Evolutionary conservation across 139 green algal genomes (phyloP).

Genomic region (Chlamydomonas applanata): DNA sequence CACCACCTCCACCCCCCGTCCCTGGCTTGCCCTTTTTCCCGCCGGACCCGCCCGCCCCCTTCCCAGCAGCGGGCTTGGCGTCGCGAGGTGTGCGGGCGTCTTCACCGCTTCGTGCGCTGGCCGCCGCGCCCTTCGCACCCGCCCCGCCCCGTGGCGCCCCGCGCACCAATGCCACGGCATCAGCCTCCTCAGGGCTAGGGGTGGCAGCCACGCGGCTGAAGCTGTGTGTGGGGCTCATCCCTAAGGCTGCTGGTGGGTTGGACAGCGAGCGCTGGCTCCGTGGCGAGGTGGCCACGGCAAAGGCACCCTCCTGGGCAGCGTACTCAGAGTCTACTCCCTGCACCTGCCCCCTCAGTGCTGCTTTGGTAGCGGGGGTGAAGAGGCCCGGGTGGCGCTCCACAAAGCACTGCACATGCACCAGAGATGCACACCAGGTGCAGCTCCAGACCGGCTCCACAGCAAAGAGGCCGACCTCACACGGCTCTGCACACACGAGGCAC

Average conservation of each 20-base stretch:
- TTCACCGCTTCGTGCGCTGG: too few relatives aligned
- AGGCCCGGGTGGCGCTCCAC: constrained; percentile 24
- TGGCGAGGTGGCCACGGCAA: not conserved
- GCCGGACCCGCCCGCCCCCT: too few relatives aligned
- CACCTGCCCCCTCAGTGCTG: constrained; percentile 17
- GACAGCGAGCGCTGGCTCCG: constrained; percentile 1
- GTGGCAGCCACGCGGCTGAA: too few relatives aligned
- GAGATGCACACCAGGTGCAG: constrained; percentile 62
- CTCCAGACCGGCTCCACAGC: constrained; percentile 67
- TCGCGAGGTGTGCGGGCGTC: too few relatives aligned
- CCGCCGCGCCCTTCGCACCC: too few relatives aligned
- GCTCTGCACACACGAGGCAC: constrained; percentile 59
- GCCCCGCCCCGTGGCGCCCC: too few relatives aligned
- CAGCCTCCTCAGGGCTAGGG: too few relatives aligned
- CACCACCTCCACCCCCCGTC: too few relatives aligned
- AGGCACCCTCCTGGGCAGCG: not conserved
- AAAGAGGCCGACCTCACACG: constrained; percentile 49
- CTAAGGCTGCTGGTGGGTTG: not conserved
- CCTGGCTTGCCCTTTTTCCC: too few relatives aligned
- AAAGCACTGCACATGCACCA: constrained; percentile 68
- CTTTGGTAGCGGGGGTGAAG: constrained; percentile 16
- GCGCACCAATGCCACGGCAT: too few relatives aligned
- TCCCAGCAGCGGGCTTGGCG: too few relatives aligned
- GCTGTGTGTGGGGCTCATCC: not conserved
- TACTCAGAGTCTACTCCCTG: constrained; percentile 12